These are phyloP conservation scores for Stagonosporopsis tanaceti DNA, from an alignment of 2,329 filamentous ascomycete species.

Conservation along the genomic window DNA sequence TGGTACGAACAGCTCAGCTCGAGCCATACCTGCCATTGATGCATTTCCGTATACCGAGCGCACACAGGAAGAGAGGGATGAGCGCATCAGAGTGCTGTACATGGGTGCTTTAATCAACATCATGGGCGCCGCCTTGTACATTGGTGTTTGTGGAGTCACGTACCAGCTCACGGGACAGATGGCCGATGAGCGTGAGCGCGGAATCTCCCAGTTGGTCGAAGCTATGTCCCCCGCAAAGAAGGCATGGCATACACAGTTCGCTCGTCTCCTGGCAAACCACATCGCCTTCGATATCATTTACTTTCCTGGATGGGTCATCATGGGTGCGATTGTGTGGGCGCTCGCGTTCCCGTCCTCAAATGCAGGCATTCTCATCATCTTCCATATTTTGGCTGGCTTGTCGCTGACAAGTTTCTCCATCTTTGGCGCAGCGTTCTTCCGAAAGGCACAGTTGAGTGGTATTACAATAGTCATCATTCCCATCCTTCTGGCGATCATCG, in stretches of 20 bases:
- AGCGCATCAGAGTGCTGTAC: constrained; percentile 72
- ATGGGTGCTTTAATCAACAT: constrained; percentile 78
- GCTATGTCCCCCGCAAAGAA: constrained; percentile 84
- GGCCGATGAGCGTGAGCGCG: constrained; percentile 83
- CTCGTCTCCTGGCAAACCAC: constrained; percentile 80
- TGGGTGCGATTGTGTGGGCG: constrained; percentile 71
- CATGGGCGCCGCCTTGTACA: constrained; percentile 79
- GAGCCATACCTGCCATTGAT: constrained; percentile 51
- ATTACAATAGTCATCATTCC: constrained; percentile 77
- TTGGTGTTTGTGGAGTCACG: constrained; percentile 79
- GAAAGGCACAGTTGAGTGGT: constrained; percentile 85
- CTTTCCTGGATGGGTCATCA: constrained; percentile 81
- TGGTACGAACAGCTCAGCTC: constrained; percentile 56
- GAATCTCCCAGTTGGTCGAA: constrained; percentile 88
- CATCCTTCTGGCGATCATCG: constrained; percentile 80
- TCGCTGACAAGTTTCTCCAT: constrained; percentile 82
- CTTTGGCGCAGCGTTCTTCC: constrained; percentile 83
- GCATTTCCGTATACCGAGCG: constrained; percentile 81
- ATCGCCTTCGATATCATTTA: constrained; percentile 83
- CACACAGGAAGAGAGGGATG: constrained; percentile 71
- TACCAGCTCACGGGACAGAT: constrained; percentile 90
- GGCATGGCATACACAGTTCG: constrained; percentile 78
- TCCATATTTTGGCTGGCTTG: constrained; percentile 78
- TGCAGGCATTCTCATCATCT: constrained; percentile 59
- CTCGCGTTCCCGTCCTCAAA: constrained; percentile 60